Evolutionary conservation across 1,284 basidiomycete species (phyloP), one percentile per base, ranked within the genome.

Genomic region (Trametes hirsuta): DNA sequence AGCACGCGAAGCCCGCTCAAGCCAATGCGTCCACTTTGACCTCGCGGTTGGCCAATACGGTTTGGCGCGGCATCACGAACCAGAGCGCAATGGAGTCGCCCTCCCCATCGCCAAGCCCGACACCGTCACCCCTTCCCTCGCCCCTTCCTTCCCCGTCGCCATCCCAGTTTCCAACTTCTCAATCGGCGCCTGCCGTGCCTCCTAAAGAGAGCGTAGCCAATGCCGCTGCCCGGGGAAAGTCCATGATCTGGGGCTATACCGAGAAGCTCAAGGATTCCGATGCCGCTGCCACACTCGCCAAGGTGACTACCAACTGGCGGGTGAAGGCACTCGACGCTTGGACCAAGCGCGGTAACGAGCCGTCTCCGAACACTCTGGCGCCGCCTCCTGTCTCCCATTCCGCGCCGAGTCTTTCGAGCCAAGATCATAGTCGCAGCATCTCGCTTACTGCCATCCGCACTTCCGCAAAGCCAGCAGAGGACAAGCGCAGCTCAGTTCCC

Each of bases 51-150:
- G 83, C 86, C 9, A 82, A 75, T 54, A 83, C 82, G 12, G 81
- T 91, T 15, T 90, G 88, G 87, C 81, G 82, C 67, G 88, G 89
- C 8, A 86, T 91, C 62, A 90, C 87, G 2, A 91, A 90, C 67
- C 85, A 88, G 71, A 83, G 81, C 55, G 84, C 87, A 0, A 87
- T 88, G 86, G 87, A 88, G 18, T 76, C 79, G 2, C 83, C 85
- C 12, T 78, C 83, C 21, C 54, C 57, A 4, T 53, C 55, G 2
- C 80, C 83, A 5, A 81, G 84, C 1, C 66, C 73, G 15, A 73
- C 75, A 10, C 74, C 76, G 22, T 55, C 66, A 1, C 69, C 76
- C n/a, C 71, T 75, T 30, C 58, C 69, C 6, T 70, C 77, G 4
- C 68, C 71, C 4, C 66, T 68, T 2, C 68, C 73, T 21, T 68